These are phyloP conservation scores for Lithospermum erythrorhizon DNA, from an alignment of 257 asterid genomes.

Conservation along the genomic window DNA sequence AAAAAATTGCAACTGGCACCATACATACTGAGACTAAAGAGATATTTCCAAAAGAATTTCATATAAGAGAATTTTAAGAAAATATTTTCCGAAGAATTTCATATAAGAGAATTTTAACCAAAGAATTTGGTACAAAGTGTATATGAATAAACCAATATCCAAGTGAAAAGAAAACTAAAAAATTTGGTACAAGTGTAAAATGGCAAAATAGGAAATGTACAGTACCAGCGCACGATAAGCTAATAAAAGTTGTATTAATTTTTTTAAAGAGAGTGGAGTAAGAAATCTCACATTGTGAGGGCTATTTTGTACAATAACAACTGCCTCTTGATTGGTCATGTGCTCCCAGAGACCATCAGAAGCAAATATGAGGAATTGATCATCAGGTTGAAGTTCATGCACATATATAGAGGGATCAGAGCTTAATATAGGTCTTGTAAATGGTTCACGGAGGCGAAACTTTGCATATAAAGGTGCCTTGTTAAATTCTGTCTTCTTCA, in stretches of 20 bases:
- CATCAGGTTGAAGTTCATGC: conserved; percentile 35
- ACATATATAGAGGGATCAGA: conserved; percentile 34
- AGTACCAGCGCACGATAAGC: neutral
- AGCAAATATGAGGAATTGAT: conserved; percentile 42
- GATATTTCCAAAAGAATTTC: too few relatives aligned
- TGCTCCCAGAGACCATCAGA: conserved; percentile 57
- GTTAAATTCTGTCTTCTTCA: conserved; percentile 38
- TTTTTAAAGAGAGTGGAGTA: neutral
- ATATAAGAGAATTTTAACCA: too few relatives aligned
- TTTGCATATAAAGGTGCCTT: conserved; percentile 38
- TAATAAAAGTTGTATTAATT: too few relatives aligned
- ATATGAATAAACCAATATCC: too few relatives aligned
- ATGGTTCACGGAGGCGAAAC: conserved; percentile 36
- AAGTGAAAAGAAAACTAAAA: too few relatives aligned
- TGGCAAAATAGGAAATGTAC: too few relatives aligned
- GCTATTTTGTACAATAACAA: conserved; percentile 36
- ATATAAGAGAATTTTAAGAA: too few relatives aligned
- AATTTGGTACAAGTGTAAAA: too few relatives aligned
- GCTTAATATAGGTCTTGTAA: conserved; percentile 33
- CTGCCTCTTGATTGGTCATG: conserved; percentile 44
- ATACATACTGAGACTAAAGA: too few relatives aligned
- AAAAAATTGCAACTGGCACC: too few relatives aligned
- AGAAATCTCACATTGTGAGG: conserved; percentile 29
- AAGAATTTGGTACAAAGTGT: too few relatives aligned
- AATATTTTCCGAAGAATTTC: too few relatives aligned